Conservation (phyloP, 495 filamentous ascomycete genomes). For the Aspergillus wentii region DNA sequence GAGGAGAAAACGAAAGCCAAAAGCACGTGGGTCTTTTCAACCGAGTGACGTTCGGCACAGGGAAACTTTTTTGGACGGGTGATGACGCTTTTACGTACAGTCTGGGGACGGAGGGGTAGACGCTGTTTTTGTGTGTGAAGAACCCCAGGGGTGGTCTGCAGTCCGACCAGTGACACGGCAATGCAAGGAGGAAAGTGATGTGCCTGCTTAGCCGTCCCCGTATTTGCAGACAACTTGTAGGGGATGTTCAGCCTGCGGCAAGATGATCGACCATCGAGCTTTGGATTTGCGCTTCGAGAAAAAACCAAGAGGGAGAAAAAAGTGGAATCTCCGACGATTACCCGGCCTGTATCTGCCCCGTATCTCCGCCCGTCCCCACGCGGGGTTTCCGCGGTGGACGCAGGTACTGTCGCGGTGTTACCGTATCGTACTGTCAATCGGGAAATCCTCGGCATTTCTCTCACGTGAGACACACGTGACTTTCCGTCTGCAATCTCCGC, state of each 20-base stretch:
- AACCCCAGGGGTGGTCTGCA: not conserved
- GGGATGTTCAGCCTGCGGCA: conserved; percentile 4
- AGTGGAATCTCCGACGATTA: conserved; percentile 9
- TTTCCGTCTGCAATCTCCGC: too few relatives aligned
- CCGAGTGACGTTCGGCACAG: conserved; percentile 1
- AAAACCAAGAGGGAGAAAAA: conserved; percentile 1
- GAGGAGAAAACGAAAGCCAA: not conserved
- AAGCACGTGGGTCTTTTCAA: not conserved
- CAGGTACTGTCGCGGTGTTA: too few relatives aligned
- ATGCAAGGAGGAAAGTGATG: not conserved
- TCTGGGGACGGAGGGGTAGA: not conserved
- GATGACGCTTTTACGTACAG: not conserved
- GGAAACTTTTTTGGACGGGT: not conserved
- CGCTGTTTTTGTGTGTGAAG: not conserved
- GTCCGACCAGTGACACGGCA: not conserved
- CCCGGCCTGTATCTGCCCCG: conserved; percentile 9
- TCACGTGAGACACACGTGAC: too few relatives aligned
- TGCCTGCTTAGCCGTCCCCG: too few relatives aligned
- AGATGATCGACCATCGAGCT: not conserved
- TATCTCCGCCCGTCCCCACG: conserved; percentile 5
- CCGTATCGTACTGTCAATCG: too few relatives aligned
- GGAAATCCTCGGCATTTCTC: too few relatives aligned
- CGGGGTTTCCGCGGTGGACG: conserved; percentile 4
- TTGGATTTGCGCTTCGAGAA: not conserved
- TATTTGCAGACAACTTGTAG: not conserved